phyloP scores from a whole-genome alignment of 2,329 filamentous ascomycete species.

The Cadophora malorum region DNA sequence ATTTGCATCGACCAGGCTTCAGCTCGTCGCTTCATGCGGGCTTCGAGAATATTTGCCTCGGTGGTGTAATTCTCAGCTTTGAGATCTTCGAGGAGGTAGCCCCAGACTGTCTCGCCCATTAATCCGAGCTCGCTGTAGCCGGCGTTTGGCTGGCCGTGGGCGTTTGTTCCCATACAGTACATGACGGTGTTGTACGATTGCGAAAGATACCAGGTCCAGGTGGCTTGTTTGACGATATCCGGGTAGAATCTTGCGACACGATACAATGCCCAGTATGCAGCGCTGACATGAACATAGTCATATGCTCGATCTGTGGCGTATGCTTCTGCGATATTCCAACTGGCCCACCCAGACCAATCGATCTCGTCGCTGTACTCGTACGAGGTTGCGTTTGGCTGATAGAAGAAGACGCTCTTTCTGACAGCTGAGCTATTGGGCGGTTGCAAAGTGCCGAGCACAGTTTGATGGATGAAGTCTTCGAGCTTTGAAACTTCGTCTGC shows the following conservation, averaged over 20 bases:
- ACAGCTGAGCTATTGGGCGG: slow-evolving; percentile 53
- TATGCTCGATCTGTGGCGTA: slow-evolving; percentile 59
- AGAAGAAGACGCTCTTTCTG: slow-evolving; percentile 63
- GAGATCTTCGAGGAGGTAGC: slow-evolving; percentile 58
- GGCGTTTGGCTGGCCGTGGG: slow-evolving; percentile 42
- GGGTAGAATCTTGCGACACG: slow-evolving; percentile 58
- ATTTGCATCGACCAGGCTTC: slow-evolving; percentile 56
- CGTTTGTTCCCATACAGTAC: slow-evolving; percentile 45
- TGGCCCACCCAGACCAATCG: slow-evolving; percentile 58
- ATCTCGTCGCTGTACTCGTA: slow-evolving; percentile 53
- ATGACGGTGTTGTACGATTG: slow-evolving; percentile 60
- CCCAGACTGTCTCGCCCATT: slow-evolving; percentile 66
- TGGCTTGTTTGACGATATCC: slow-evolving; percentile 48
- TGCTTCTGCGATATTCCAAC: slow-evolving; percentile 56
- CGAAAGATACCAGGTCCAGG: slow-evolving; percentile 61
- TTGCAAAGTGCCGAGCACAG: slow-evolving; percentile 58
- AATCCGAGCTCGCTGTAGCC: slow-evolving; percentile 56
- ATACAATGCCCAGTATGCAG: slow-evolving; percentile 64
- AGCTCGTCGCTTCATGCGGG: slow-evolving; percentile 56
- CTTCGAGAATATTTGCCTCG: slow-evolving; percentile 51
- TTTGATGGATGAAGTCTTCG: slow-evolving; percentile 59
- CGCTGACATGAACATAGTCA: slow-evolving; percentile 63
- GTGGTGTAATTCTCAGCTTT: slow-evolving; percentile 52
- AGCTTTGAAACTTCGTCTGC: slow-evolving; percentile 57
- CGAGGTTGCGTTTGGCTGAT: slow-evolving; percentile 52